Percentiles rank a stretch among this genome's conserved stretches.
These are phyloP conservation scores for Calendula officinalis DNA, from an alignment of 129 eudicot species.

Conservation along the genomic window DNA sequence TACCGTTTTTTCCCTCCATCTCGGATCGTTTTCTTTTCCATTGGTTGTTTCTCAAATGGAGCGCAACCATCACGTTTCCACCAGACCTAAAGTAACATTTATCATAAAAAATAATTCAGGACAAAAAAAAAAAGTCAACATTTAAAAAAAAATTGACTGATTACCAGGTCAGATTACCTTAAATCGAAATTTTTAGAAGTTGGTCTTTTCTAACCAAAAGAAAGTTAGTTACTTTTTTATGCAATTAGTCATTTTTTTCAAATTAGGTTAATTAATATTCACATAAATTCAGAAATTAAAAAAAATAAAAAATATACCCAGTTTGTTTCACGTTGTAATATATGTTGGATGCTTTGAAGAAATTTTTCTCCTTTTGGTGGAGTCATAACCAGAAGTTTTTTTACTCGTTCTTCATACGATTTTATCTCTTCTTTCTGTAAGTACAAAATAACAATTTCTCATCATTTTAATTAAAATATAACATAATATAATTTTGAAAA, in stretches of 20 bases:
- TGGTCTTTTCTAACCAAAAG: neutral
- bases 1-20: constrained; percentile 84
- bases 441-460: constrained; percentile 9
- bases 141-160: too few species aligned
- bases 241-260: neutral
- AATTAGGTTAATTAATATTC: neutral
- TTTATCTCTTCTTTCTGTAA: constrained; percentile 83
- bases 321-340: constrained; percentile 88
- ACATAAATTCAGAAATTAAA: neutral
- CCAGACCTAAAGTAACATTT: constrained; percentile 62
- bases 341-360: constrained; percentile 82
- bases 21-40: constrained; percentile 61
- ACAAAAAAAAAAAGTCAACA: neutral
- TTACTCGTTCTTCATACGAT: constrained; percentile 79
- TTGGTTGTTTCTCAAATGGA: constrained; percentile 81
- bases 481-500: neutral
- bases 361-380: constrained; percentile 95
- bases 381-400: constrained; percentile 73
- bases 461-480: neutral
- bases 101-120: constrained; percentile 8
- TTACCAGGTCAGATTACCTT: neutral
- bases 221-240: neutral
- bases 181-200: neutral
- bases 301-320: constrained; percentile 54
- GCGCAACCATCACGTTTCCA: constrained; percentile 99